A percentile compares a stretch with the other conserved stretches of the same genome.
These are phyloP conservation scores for barley (Hordeum vulgare) DNA, from an alignment of 176 grass and related monocot genomes.

Conservation along the genomic window DNA sequence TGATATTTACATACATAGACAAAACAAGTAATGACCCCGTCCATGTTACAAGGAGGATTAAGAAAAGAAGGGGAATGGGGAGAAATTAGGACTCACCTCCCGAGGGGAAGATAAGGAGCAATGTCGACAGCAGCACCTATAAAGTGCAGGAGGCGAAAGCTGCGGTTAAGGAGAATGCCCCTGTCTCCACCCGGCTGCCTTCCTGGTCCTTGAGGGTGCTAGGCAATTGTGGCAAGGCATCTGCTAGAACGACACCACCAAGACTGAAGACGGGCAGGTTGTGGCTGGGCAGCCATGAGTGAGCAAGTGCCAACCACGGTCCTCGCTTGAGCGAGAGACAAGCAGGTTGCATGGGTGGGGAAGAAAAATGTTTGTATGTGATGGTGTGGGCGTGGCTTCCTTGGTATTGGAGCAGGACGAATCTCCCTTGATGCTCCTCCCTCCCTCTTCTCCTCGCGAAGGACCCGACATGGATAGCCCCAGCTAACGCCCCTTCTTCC, in stretches of 20 bases:
- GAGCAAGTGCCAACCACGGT: not conserved
- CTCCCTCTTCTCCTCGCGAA: not conserved
- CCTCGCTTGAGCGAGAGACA: not conserved
- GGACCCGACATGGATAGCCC: not conserved
- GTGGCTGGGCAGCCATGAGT: not conserved
- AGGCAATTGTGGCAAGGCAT: not conserved
- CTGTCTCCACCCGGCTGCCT: not conserved
- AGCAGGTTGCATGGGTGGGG: not conserved
- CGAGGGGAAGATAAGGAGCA: not conserved
- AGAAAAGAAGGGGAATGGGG: not conserved
- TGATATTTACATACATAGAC: not conserved
- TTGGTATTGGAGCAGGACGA: not conserved
- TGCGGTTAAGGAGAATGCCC: not conserved
- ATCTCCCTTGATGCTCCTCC: not conserved
- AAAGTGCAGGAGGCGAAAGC: not conserved
- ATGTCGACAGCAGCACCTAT: not conserved
- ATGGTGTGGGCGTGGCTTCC: not conserved
- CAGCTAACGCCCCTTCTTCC: not conserved
- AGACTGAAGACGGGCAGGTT: not conserved
- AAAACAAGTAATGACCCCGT: not conserved
- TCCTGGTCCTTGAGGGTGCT: not conserved
- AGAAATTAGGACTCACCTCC: not conserved
- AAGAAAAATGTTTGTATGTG: not conserved
- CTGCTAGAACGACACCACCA: not conserved
- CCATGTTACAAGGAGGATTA: not conserved